Percentiles rank a stretch among this genome's conserved stretches.
Conservation (phyloP, 2,329 filamentous ascomycete genomes). For the Pseudocercospora fuligena region DNA sequence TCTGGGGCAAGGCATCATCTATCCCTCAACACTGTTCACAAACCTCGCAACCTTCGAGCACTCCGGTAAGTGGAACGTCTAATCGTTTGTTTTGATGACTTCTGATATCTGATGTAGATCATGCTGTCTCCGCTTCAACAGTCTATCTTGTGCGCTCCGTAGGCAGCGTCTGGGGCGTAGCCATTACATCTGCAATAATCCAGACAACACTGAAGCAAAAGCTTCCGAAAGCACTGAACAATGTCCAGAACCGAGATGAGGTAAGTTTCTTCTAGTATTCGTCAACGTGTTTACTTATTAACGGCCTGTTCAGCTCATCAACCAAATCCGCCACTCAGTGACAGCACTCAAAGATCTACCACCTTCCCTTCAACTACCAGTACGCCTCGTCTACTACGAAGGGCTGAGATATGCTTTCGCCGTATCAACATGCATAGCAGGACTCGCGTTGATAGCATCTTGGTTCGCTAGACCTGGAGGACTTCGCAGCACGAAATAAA, state of each 20-base stretch:
- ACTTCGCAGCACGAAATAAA: slow-evolving; percentile 20
- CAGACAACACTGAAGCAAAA: slow-evolving; percentile 64
- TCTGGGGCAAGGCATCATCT: slow-evolving; percentile 53
- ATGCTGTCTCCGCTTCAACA: slow-evolving; percentile 66
- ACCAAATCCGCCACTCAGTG: slow-evolving; percentile 66
- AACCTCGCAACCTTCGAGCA: slow-evolving; percentile 67
- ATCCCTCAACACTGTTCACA: slow-evolving; percentile 61
- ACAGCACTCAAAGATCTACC: slow-evolving; percentile 60
- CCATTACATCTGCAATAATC: slow-evolving; percentile 65
- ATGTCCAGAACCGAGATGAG: slow-evolving; percentile 62
- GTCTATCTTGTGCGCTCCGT: slow-evolving; percentile 68
- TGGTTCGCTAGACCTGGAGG: slow-evolving; percentile 47
- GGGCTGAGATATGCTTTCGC: slow-evolving; percentile 62
- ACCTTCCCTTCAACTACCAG: slow-evolving; percentile 61
- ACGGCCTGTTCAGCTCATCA: slow-evolving; percentile 56
- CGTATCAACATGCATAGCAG: slow-evolving; percentile 58
- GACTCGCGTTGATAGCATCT: slow-evolving; percentile 55
- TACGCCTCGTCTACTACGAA: slow-evolving; percentile 64
- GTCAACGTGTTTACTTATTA: neutral
- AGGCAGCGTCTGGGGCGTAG: slow-evolving; percentile 68
- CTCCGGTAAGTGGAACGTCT: slow-evolving; percentile 48
- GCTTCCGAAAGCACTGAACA: slow-evolving; percentile 59
- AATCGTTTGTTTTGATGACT: neutral
- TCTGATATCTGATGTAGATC: slow-evolving; percentile 49
- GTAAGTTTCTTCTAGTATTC: slow-evolving; percentile 47